Base-by-base conservation (phyloP, 805 yeast species). In the Pichia ethanolica region DNA sequence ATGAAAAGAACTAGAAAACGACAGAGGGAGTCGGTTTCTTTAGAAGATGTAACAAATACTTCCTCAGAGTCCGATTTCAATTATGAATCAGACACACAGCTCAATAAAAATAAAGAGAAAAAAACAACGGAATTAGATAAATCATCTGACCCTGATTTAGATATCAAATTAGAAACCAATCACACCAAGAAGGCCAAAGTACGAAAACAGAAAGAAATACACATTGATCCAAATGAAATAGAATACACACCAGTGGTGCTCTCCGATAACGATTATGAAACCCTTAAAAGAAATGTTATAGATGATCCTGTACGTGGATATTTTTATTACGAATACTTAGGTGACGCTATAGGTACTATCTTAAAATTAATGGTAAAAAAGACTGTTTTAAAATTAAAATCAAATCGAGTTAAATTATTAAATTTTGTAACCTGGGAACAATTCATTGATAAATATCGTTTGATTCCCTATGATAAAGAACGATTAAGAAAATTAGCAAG, bases 291-390 rank as follows among this genome's bases (percentile, higher is more conserved):
- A 11, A 27, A 33, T 20, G 33, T 49, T 4, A 37, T 45, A 5
- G 25, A 45, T 7, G 34, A 49, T 40, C 52, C 52, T n/a, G n/a
- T 45, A 10, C 37, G 39, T 20, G 52, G 46, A 7, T 43, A 38
- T n/a, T 46, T 45, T 30, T 50, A 50, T 37, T 50, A 46, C 27
- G 14, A 36, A 25, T 34, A 43, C 34, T 30, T 50, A 14, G 45
- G 49, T 33, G 44, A 35, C 14, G 33, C 43, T 10, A 28, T 50
- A 26, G 45, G 36, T 3, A 20, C 8, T 9, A 25, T 45, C 1
- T 32, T 45, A 6, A 11, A 27, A 26, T 28, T 33, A 7, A 25
- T 45, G 5, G 26, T 26, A 3, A 37, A 33, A 12, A 32, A 37
- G 12, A 36, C 43, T 9, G 42, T 35, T 7, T 13, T 42, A 3